Evolutionary conservation across 495 filamentous ascomycete genomes (phyloP), one percentile per base, ranked within the genome.

Genomic region (Penicillium angulare): DNA sequence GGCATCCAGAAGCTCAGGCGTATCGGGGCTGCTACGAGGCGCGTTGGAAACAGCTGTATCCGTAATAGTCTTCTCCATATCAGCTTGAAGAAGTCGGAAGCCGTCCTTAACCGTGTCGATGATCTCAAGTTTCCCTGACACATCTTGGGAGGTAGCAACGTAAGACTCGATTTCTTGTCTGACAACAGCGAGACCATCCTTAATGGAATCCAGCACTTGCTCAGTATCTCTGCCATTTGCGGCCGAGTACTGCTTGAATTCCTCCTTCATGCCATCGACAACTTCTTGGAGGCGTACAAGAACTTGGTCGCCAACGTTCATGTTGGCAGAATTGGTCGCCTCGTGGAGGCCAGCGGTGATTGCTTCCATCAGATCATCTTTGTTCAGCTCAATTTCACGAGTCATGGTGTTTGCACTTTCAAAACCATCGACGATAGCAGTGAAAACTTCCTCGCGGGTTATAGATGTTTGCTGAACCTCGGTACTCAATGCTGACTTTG

Each of bases 101-200:
- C 82, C 86, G 52, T 76, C 76, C 47, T 84, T 82, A 39, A 96
- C 79, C 13, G 82, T 86, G 9, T 86, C 81, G 59, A 92, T 80
- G 43, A 93, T 85, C 54, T 93, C 87, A 53, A 90, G 83, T 50
- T 90, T 90, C 5, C 79, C 79, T 0, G 85, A 74, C 2, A 81
- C 77, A 57, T 86, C 86, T 22, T 80, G 75, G 15, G 83, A 82
- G 18, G 79, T 78, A 45, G 86, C 84, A 18, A 89, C 86, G 50
- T 92, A 92, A n/a, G 67, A 72, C 67, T 93, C 89, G 47, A 95
- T 89, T 40, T 92, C 85, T 18, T 76, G 75, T n/a, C 87, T 82
- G 3, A 97, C 79, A 42, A 79, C 81, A 55, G 92, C 88, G 31
- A 96, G 79, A 3, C 89, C 89, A 63, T 95, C 90, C 61, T 88